Evolutionary conservation across 345 rosid species (phyloP), one percentile per base, ranked within the genome.

Genomic region (Melaleuca quinquenervia): DNA sequence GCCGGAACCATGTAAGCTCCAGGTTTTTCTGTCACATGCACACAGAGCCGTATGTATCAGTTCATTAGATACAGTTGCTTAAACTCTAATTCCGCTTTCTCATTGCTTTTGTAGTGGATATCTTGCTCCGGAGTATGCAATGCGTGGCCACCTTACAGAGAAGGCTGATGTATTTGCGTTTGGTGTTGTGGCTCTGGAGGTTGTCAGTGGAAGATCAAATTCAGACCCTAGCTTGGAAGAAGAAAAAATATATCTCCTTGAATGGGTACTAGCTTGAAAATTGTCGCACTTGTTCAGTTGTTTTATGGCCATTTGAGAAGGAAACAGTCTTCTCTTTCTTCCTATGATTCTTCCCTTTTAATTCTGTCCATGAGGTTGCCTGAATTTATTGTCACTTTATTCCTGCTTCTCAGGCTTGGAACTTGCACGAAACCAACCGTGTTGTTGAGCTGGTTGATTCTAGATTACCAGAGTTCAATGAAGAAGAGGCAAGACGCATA

Each of bases 61-160:
- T n/a, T n/a, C 12, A 58, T 11, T 48, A 11, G 5, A 22, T 54
- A 54, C 58, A 49, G 20, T 58, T 48, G 32, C 74, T 16, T 11
- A 45, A 50, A 15, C 22, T 5, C 53, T 50, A 18, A 32, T 49
- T 82, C 51, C 29, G 22, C 11, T 83, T 32, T 64, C 9, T 50
- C 50, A 10, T 45, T 7, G 29, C 26, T 7, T 13, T 13, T 84
- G 76, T 13, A 91, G 91, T 41, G 98, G 97, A 41, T 95, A 93
- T 84, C 91, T 95, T 29, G 92, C 96, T 11, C 98, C 96, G 3
- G 95, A 94, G 87, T 94, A 94, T 83, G 97, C 95, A 27, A 93
- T 94, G 94, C 92, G 89, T 41, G 94, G 95, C 45, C 95, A 91
- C 82, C 96, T 93, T 3, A 94, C 94, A 7, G 97, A 95, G 90